phyloP scores from a whole-genome alignment of 345 rosid species.

The Eucalyptus microcorys region DNA sequence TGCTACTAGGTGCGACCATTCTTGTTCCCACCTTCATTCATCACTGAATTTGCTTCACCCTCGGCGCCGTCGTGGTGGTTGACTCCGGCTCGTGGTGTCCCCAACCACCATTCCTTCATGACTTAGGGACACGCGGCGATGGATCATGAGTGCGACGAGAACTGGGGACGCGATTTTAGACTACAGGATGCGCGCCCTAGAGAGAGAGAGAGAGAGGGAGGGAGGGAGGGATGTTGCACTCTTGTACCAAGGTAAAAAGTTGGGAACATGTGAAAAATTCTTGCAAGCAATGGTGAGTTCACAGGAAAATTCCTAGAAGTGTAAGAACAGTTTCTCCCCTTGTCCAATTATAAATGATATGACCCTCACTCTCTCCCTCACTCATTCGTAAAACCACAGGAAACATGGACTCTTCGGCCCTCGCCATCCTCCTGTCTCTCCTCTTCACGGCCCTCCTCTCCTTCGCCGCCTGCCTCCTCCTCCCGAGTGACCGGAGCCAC shows the following conservation, averaged over 20 bases:
- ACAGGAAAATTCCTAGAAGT: neutral
- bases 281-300: neutral
- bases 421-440: neutral
- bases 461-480: neutral
- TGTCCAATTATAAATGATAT: neutral
- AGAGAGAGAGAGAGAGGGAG: too few species aligned
- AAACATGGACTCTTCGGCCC: neutral
- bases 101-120: neutral
- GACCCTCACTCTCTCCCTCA: neutral
- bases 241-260: neutral
- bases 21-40: neutral
- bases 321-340: neutral
- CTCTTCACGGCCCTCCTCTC: neutral
- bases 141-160: neutral
- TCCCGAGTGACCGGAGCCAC: neutral
- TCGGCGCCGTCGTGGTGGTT: neutral
- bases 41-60: neutral
- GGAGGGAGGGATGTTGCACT: neutral
- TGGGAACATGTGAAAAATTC: neutral
- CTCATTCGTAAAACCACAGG: too few species aligned
- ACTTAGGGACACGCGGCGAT: neutral
- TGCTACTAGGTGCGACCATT: neutral
- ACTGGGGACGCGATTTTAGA: neutral
- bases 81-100: neutral
- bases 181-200: neutral